Base-by-base conservation (phyloP, 2,329 filamentous ascomycete genomes). In the Fusarium secorum region DNA sequence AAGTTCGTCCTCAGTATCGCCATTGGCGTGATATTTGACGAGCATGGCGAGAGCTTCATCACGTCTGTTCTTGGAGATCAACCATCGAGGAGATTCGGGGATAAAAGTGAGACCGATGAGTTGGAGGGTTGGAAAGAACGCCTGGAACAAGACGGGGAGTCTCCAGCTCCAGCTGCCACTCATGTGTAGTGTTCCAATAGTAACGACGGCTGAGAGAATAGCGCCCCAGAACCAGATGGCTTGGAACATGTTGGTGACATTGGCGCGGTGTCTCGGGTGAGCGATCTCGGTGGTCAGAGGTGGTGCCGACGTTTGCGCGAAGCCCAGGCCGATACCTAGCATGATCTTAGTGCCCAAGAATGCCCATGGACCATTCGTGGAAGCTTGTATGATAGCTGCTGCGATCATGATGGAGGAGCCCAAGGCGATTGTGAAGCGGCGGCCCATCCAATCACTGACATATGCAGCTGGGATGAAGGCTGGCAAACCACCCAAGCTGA, bases 11-110 rank as follows among this genome's bases (percentile, higher is more conserved):
- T 81, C 73, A 17, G 62, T 65, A 63, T 86, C 80, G 20, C 84
- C 85, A 39, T 85, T 83, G 28, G 82, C 85, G 54, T 88, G 87
- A 52, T 85, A 85, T 48, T 85, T 83, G 15, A 56, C 64, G 8
- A 89, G 80, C 3, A 86, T 83, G 1, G 76, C 63, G 13, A 85
- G 77, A 10, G 86, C 87, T 66, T 87, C 83, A 3, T 86, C 84
- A 60, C 66, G 59, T 15, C 68, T 64, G 22, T 75, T 75, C 20
- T 75, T 68, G 30, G 72, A 71, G 28, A 78, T 71, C 8, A 78
- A 59, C 73, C 72, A 78, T 68, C 86, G 80, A 0, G 86, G 86
- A 2, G 82, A 85, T 69, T 88, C 87, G 1, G 64, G 66, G 5
- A 70, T 55, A 9, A 67, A 36, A 4, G 44, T 36, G 1, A 71